These are phyloP conservation scores for Blastobotrys mokoenaii DNA, from an alignment of 805 yeast species.

Conservation along the genomic window DNA sequence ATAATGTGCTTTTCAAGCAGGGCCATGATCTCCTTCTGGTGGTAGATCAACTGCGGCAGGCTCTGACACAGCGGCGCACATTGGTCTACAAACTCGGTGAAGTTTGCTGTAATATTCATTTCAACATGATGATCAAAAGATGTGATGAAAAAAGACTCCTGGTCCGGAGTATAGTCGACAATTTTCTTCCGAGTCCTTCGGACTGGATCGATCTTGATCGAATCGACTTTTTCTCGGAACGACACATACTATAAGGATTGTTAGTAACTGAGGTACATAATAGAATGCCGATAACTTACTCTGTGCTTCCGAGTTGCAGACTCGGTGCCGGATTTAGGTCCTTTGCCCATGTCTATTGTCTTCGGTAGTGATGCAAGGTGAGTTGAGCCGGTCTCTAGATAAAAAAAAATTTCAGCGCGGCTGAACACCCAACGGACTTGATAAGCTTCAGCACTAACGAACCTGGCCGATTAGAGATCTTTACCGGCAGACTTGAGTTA, in stretches of 20 bases:
- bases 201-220: constrained; percentile 71
- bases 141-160: constrained; percentile 64
- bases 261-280: no score
- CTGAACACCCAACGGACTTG: no score
- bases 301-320: constrained; percentile 13
- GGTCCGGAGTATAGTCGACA: constrained; percentile 19
- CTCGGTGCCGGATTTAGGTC: constrained; percentile 8
- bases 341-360: neutral
- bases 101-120: constrained; percentile 66
- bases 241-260: constrained; percentile 12
- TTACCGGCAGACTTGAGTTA: no score
- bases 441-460: no score
- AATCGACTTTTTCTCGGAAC: constrained; percentile 76
- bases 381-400: neutral
- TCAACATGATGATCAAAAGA: constrained; percentile 84
- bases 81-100: constrained; percentile 51
- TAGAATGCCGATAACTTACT: constrained; percentile 10
- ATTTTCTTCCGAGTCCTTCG: constrained; percentile 23
- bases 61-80: constrained; percentile 53
- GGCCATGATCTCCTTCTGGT: constrained; percentile 53
- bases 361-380: neutral
- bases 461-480: no score
- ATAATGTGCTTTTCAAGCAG: constrained; percentile 40
- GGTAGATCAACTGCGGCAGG: constrained; percentile 71
- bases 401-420: no score